Evolutionary conservation across 768 basidiomycete genomes (phyloP), one percentile per base, ranked within the genome.

Genomic region (Pleurotus tuoliensis): DNA sequence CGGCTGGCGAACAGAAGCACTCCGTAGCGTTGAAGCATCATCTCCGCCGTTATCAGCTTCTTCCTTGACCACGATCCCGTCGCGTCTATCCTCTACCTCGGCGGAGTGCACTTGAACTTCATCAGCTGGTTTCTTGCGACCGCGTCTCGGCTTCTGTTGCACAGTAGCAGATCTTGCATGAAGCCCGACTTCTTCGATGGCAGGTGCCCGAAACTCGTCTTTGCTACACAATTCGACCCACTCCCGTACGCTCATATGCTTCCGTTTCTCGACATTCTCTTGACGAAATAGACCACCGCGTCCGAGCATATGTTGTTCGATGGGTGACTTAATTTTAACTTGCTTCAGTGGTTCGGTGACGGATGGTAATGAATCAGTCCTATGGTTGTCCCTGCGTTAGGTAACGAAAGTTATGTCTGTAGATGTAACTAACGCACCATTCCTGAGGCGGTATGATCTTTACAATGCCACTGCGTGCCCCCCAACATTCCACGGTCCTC

Each of bases 381-480:
- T 80, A 53, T 50, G 56, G 57, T 85, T 67, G 39, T 27, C 37
- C 18, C 40, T 49, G 39, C 11, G 8, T 34, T 11, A 34, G 45
- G 62, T 58, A 60, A 67, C 37, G 63, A 60, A 37, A 37, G 61
- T 54, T 41, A 52, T 44, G 47, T 44, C 40, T 56, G 53, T 61
- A 37, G 40, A 59, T 47, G 37, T 44, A 52, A 30, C 7, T 3
- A 34, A 64, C 40, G 72, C 89, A 92, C 95, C 95, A 98, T 77
- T 96, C 91, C 64, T 84, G 83, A 4, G 96, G 96, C 27, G 96
- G 96, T 58, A 99, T 89, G 60, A 99, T 84, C 73, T 99, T 99
- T 59, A 95, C 88, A 61, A 98, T 96, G 20, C 97, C 97, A 61
- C 92, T 94, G 56, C 78, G 78, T 67, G 78, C 82, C 1, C 97